Conservation (phyloP, 768 basidiomycete genomes). For the Macrolepiota fuliginosa region DNA sequence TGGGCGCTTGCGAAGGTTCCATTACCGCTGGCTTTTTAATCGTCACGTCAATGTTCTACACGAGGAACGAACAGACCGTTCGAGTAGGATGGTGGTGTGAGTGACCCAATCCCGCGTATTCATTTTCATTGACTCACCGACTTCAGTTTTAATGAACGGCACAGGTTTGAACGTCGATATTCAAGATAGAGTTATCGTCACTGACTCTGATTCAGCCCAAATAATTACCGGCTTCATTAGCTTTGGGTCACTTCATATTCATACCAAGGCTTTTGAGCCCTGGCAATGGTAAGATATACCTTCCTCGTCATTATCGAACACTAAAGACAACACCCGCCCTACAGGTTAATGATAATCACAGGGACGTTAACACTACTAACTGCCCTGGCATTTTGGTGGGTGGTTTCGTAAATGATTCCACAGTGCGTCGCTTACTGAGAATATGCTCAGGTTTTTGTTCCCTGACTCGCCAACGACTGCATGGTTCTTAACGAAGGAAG, state of each 20-base stretch:
- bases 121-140: neutral
- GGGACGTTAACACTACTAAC: slow-evolving; percentile 55
- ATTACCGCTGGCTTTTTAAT: slow-evolving; percentile 79
- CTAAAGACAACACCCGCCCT: neutral
- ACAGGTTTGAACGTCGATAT: slow-evolving; percentile 39
- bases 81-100: slow-evolving; percentile 78
- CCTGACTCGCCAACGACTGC: slow-evolving; percentile 75
- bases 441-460: slow-evolving; percentile 52
- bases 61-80: slow-evolving; percentile 63
- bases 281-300: slow-evolving; percentile 64
- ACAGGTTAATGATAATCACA: slow-evolving; percentile 69
- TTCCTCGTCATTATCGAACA: neutral
- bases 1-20: slow-evolving; percentile 71
- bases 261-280: slow-evolving; percentile 53
- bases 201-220: slow-evolving; percentile 43
- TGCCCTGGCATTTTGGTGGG: slow-evolving; percentile 55
- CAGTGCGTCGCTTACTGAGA: neutral
- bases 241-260: slow-evolving; percentile 64
- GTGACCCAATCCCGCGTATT: slow-evolving; percentile 22
- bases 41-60: slow-evolving; percentile 78
- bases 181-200: neutral
- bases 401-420: slow-evolving; percentile 1
- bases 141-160: slow-evolving; percentile 71
- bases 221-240: slow-evolving; percentile 69
- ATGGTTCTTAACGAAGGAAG: slow-evolving; percentile 69